Base-by-base conservation (phyloP, 768 basidiomycete genomes). In the Macrolepiota fuliginosa region DNA sequence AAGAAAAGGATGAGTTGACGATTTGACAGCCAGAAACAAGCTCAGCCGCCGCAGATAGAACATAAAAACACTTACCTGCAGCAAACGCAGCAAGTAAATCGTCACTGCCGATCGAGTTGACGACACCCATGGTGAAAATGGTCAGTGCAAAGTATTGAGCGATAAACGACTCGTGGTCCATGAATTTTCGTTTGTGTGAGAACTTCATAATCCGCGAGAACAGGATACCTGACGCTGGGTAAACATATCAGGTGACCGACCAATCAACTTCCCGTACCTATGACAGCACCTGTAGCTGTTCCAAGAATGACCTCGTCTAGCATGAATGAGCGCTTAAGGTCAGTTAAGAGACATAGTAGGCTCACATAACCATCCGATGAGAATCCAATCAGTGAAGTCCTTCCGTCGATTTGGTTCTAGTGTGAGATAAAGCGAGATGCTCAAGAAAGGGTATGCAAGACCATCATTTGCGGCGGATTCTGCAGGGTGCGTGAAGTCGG, bases 401-500 rank as follows among this genome's bases (percentile, higher is more conserved):
- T 79, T 79, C 0, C 78, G 74, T 15, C 75, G 79, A 2, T 86
- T 82, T 0, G 80, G 69, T 64, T 96, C 92, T 3, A 94, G 65
- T 9, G 88, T 88, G 50, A 98, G 79, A 71, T 96, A 98, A 9
- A 98, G 80, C 2, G 96, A 86, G 56, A 98, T 81, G 27, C 85
- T 83, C 58, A 98, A 79, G 72, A 98, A 98, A 0, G 95, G 95
- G 72, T 96, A 97, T 1, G 96, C 94, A 13, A 98, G 81, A 1
- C 97, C 97, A 66, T 98, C 97, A 73, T 99, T 99, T 5, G 92
- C 89, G 0, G 96, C 97, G 4, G 91, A 92, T 74, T 98, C 96
- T 61, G 3, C 1, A 13, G 19, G 47, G 10, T n/a, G n/a, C 29
- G 13, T 13, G 29, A 19, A 35, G 9, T 17, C 17, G 27, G 45